Base-by-base conservation (phyloP, 78 protist genomes). In the Guillardia theta region DNA sequence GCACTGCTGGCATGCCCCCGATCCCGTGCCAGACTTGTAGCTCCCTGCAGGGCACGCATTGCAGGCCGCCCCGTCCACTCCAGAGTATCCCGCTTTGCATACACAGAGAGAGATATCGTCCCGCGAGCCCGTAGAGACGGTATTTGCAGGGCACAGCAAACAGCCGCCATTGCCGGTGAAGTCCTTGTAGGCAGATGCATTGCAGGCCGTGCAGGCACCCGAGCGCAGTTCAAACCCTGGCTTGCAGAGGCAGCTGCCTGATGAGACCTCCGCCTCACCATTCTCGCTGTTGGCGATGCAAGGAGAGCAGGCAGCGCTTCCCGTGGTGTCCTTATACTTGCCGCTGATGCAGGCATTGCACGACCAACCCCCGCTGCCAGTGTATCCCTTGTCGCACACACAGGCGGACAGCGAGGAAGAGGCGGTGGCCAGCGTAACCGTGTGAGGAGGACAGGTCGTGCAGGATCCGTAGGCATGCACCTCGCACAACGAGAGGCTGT, bases 261-360 rank as follows among this genome's bases (percentile, higher is more conserved):
- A 24, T 30, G 39, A 24, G 70, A 58, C 2, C 27, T 6, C 70
- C 6, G 1, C 27, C 70, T n/a, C n/a, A n/a, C n/a, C n/a, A n/a
- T 58, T 58, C 70, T 58, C 70, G 70, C 70, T 58, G 27, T 30
- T 30, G 21, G 70, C 70, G 27, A 8, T 6, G 70, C 70, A 58
- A 24, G 70, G 70, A 8, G 1, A 3, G 70, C 70, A 58, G 27
- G 70, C 54, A 12, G 90, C 90, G 62, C 33, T 9, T n/a, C 90
- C 90, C 44, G 12, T 80, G 44, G 37, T 30, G 58, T n/a, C 37
- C 90, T 80, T 80, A 53, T 80, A 80, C 90, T 80, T 37, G 58
- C 90, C 90, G 44, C 62, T 53, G 53, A 0, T 36, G 9, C 90
- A 80, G 44, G 90, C 90, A 30, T 3, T 1, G 90, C 90, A 80